Evolutionary conservation across 768 basidiomycete species (phyloP).

Genomic region (Lactarius vividus): DNA sequence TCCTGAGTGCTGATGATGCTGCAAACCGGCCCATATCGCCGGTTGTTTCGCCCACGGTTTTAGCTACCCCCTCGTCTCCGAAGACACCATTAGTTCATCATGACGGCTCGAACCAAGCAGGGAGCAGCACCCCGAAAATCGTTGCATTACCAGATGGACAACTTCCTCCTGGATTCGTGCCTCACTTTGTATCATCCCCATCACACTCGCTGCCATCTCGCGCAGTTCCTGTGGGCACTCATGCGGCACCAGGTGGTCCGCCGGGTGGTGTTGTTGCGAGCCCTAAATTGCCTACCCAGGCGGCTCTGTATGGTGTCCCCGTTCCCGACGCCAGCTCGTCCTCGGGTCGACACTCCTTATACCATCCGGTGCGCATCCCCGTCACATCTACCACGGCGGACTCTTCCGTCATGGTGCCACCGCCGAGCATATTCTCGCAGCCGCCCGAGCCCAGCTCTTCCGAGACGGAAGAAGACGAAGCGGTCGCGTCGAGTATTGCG

Average conservation of each 20-base stretch:
- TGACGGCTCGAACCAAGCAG: constrained; percentile 1
- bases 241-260: constrained; percentile 1
- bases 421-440: constrained; percentile 24
- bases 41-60: constrained; percentile 11
- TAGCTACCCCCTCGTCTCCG: constrained; percentile 5
- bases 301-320: constrained; percentile 17
- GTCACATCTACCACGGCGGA: constrained; percentile 15
- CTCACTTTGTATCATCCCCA: constrained; percentile 9
- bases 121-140: constrained; percentile 1
- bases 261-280: constrained; percentile 3
- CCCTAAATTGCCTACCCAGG: constrained; percentile 10
- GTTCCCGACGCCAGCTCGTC: constrained; percentile 21
- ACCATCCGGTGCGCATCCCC: constrained; percentile 16
- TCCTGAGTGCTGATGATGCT: constrained; percentile 26
- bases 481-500: constrained; percentile 23
- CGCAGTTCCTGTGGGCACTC: neutral
- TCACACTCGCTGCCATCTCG: constrained; percentile 10
- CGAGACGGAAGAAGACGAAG: constrained; percentile 25
- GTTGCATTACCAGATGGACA: constrained; percentile 16
- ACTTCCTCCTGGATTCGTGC: constrained; percentile 27
- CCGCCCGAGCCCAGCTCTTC: constrained; percentile 17
- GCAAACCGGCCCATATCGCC: constrained; percentile 13
- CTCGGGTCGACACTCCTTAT: constrained; percentile 10
- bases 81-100: neutral
- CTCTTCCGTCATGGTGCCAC: constrained; percentile 23